Base-by-base conservation (phyloP, 2,329 filamentous ascomycete genomes). In the Ophidiomyces ophidiicola region DNA sequence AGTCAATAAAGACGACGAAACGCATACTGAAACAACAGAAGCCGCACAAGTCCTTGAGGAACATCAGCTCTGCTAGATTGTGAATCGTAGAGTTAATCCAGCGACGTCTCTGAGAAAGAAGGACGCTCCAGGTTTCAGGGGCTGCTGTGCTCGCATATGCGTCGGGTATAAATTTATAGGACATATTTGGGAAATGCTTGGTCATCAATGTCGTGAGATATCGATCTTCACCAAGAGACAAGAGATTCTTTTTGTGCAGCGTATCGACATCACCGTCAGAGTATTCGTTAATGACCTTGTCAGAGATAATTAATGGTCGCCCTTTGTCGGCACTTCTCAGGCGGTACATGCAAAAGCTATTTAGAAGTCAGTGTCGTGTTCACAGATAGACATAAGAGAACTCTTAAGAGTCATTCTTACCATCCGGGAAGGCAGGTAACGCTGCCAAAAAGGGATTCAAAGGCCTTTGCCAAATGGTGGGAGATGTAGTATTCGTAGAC, bases 401-500 rank as follows among this genome's bases (percentile, higher is more conserved):
- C n/a, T 11, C 11, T 24, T 14, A 8, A 2, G 24, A 11, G 6
- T 2, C 21, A 15, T 14, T 77, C 83, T 68, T 76, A 94, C 88
- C 90, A 98, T 74, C 90, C 90, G 48, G 90, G 90, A 68, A 98
- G 78, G 80, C 90, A 98, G 44, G 90, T 98, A 45, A 98, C 90
- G 60, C 85, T 93, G 56, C 87, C 90, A 56, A 98, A 98, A 44
- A 98, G 75, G 44, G 86, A 94, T 60, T 98, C 90, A 57, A 98
- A 98, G 46, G 90, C 85, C 68, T 98, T 98, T 39, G 90, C 72
- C 59, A 98, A 67, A 63, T 98, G 82, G 70, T 98, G 90, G 20
- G 90, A 96, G 56, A 98, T 98, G 61, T 87, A 98, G 69, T 98
- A 98, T 61, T 98, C 90, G 66, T 98, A 98, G 48, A 98, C 90